These are phyloP conservation scores for Malus hybrid DNA, from an alignment of 331 rosid species.

Conservation along the genomic window DNA sequence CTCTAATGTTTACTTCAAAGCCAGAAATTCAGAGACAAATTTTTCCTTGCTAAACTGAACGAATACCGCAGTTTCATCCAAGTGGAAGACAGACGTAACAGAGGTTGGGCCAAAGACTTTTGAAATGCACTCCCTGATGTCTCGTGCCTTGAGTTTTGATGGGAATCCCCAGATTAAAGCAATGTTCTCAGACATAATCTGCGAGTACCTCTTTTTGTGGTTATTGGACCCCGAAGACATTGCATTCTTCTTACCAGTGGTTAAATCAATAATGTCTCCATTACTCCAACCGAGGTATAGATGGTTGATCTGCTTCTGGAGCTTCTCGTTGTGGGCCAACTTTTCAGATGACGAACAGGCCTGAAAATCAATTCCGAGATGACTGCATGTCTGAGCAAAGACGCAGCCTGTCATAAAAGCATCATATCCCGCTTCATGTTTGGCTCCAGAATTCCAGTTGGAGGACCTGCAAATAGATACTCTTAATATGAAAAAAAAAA, in stretches of 20 bases:
- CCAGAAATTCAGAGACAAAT: slow-evolving; percentile 58
- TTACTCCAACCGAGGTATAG: slow-evolving; percentile 76
- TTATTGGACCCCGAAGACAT: slow-evolving; percentile 21
- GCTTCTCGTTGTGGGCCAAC: slow-evolving; percentile 49
- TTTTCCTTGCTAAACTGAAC: slow-evolving; percentile 58
- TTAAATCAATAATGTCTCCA: slow-evolving; percentile 70
- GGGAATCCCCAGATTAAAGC: slow-evolving; percentile 84
- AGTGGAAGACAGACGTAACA: slow-evolving; percentile 50
- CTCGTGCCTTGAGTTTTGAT: slow-evolving; percentile 49
- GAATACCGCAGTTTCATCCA: slow-evolving; percentile 70
- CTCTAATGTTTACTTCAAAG: slow-evolving; percentile 63
- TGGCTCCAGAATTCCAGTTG: slow-evolving; percentile 92
- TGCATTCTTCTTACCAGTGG: slow-evolving; percentile 44
- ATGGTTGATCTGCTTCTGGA: slow-evolving; percentile 57
- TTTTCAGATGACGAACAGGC: slow-evolving; percentile 33
- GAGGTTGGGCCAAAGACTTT: slow-evolving; percentile 56
- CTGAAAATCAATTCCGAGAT: slow-evolving; percentile 63
- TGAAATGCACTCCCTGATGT: slow-evolving; percentile 46
- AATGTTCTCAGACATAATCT: slow-evolving; percentile 52
- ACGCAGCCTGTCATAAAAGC: slow-evolving; percentile 98
- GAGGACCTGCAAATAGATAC: slow-evolving; percentile 56
- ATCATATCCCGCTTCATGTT: slow-evolving; percentile 96
- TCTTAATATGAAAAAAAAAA: neutral
- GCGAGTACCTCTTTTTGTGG: slow-evolving; percentile 28
- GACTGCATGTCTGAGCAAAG: slow-evolving; percentile 76